These are phyloP conservation scores for Parathielavia hyrcaniae DNA, from an alignment of 495 filamentous ascomycete genomes.

Conservation along the genomic window DNA sequence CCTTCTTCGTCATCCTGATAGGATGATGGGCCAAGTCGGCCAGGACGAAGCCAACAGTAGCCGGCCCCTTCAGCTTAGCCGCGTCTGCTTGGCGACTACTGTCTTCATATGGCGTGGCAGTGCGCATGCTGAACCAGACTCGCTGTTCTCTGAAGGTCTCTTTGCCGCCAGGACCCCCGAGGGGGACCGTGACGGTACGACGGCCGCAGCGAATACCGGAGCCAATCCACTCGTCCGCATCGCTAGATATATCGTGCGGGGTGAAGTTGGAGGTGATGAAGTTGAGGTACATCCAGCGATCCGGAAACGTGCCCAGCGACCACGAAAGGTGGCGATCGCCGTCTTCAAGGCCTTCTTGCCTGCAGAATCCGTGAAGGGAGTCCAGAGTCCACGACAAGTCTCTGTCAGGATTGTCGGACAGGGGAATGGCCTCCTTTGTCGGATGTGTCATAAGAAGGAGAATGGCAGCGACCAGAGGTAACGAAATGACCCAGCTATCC, in stretches of 20 bases:
- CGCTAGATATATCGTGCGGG: neutral
- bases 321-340: conserved; percentile 3
- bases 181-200: neutral
- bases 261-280: conserved; percentile 1
- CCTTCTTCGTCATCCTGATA: neutral
- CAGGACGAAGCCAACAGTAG: neutral
- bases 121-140: conserved; percentile 6
- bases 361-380: conserved; percentile 2
- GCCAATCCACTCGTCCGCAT: conserved; percentile 2
- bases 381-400: conserved; percentile 4
- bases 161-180: neutral
- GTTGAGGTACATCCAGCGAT: conserved; percentile 2
- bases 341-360: conserved; percentile 1
- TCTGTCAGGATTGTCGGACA: neutral
- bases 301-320: conserved; percentile 1
- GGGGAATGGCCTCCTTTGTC: neutral
- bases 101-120: neutral
- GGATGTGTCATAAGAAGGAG: conserved; percentile 2
- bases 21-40: neutral
- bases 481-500: conserved; percentile 3
- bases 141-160: neutral
- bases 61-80: neutral
- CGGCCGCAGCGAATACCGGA: conserved; percentile 6
- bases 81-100: neutral
- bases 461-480: neutral